phyloP scores from a whole-genome alignment of 2,329 filamentous ascomycete species.

The Exophiala bonariae region DNA sequence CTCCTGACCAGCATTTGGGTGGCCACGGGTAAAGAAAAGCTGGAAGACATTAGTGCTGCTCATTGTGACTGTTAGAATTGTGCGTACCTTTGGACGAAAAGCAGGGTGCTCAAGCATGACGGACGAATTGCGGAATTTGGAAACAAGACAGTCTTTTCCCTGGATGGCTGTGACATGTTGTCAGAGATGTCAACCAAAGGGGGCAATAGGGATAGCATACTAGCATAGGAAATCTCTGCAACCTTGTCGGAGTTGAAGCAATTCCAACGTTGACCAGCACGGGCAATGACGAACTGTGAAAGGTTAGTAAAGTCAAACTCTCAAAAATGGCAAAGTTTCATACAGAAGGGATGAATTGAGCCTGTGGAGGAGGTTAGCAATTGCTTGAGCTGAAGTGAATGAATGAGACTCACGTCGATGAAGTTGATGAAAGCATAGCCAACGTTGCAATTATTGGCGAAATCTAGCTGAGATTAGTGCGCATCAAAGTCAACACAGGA shows the following conservation, averaged over 20 bases:
- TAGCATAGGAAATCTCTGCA: conserved; percentile 93
- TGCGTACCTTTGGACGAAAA: conserved; percentile 76
- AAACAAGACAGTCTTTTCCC: conserved; percentile 83
- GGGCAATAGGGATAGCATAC: conserved; percentile 51
- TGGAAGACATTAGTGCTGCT: conserved; percentile 27
- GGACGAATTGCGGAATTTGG: conserved; percentile 95
- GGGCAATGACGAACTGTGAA: conserved; percentile 74
- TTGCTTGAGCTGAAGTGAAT: background rate
- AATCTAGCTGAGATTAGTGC: conserved; percentile 51
- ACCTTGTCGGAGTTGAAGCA: conserved; percentile 81
- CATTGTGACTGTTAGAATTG: background rate
- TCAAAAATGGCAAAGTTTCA: background rate
- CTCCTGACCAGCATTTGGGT: conserved; percentile 65
- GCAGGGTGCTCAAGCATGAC: conserved; percentile 85
- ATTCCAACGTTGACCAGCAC: conserved; percentile 72
- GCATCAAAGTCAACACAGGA: background rate
- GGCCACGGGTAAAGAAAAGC: conserved; percentile 55
- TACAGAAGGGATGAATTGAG: conserved; percentile 24
- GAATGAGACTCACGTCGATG: conserved; percentile 61
- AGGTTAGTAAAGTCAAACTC: conserved; percentile 38
- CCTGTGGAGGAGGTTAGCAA: conserved; percentile 14
- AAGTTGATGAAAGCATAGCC: conserved; percentile 99
- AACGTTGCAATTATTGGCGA: conserved; percentile 82
- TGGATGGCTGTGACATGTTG: conserved; percentile 67
- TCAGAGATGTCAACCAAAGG: conserved; percentile 7